Conservation (phyloP, 2,329 filamentous ascomycete species). For the Arthroderma sp. region DNA sequence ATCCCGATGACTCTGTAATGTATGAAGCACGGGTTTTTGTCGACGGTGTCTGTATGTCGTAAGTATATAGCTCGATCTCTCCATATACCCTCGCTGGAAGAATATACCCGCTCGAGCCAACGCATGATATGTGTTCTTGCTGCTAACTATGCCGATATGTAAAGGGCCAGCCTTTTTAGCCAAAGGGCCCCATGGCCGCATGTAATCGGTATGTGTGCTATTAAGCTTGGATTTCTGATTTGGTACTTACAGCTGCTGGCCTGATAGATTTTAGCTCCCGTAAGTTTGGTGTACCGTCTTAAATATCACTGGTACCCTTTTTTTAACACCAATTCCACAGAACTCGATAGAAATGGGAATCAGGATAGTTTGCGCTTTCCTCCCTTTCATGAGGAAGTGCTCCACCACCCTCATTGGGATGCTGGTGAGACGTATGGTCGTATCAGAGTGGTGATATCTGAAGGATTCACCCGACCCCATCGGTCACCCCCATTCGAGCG, state of each 20-base stretch:
- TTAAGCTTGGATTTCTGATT: neutral
- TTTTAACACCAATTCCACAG: conserved; percentile 9
- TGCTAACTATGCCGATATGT: conserved; percentile 1
- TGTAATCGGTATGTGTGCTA: conserved; percentile 34
- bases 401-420: conserved; percentile 59
- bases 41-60: conserved; percentile 54
- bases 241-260: neutral
- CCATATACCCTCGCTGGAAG: neutral
- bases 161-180: conserved; percentile 43
- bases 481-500: conserved; percentile 45
- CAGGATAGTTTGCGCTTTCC: conserved; percentile 57
- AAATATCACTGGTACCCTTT: conserved; percentile 6
- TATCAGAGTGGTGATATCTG: conserved; percentile 63
- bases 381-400: conserved; percentile 52
- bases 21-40: conserved; percentile 57
- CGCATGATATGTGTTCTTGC: too few relatives aligned
- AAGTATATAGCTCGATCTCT: conserved; percentile 15
- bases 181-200: conserved; percentile 41
- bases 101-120: neutral
- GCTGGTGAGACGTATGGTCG: conserved; percentile 57
- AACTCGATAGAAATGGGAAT: conserved; percentile 43
- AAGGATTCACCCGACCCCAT: conserved; percentile 48
- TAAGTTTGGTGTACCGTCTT: conserved; percentile 11
- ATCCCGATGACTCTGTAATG: conserved; percentile 42
- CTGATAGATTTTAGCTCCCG: conserved; percentile 23